Evolutionary conservation across 306 rosid genomes (phyloP).

Genomic region (Dicorynia guianensis): DNA sequence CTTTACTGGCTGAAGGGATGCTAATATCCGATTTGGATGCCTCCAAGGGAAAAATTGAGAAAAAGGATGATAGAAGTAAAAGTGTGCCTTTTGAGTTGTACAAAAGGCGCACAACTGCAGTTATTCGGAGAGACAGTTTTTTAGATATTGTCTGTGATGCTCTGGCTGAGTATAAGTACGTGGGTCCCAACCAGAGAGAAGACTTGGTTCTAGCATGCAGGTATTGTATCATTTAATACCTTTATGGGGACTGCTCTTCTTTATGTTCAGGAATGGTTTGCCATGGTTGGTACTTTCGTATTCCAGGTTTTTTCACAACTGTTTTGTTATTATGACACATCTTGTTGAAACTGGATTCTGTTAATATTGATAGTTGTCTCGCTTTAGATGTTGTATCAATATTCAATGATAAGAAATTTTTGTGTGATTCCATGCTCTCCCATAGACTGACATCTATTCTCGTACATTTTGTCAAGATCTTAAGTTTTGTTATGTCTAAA

Average conservation of each 20-base stretch:
- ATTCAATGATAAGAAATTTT: neutral
- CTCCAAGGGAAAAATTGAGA: constrained; percentile 40
- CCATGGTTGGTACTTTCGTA: constrained; percentile 19
- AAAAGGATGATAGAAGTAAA: constrained; percentile 45
- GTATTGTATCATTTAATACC: constrained; percentile 49
- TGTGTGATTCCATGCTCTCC: neutral
- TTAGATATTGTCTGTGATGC: constrained; percentile 81
- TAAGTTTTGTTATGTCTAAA: too few relatives aligned
- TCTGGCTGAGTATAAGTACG: constrained; percentile 85
- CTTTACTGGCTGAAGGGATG: constrained; percentile 52
- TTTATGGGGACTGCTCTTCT: constrained; percentile 12
- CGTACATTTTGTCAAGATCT: neutral
- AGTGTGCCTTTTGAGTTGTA: constrained; percentile 80
- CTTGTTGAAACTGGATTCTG: neutral
- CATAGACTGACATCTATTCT: neutral
- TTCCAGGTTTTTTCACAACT: constrained; percentile 3
- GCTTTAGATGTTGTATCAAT: neutral
- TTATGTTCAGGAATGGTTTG: constrained; percentile 21
- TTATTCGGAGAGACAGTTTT: constrained; percentile 68
- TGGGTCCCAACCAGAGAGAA: constrained; percentile 92
- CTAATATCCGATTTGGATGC: constrained; percentile 42
- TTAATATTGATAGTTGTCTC: neutral
- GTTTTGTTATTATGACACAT: neutral
- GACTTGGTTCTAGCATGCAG: constrained; percentile 92
- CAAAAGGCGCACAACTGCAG: constrained; percentile 78